A percentile compares a stretch with the other conserved stretches of the same genome.
These are phyloP conservation scores for Peronospora farinosa DNA, from an alignment of 352 stramenopile genomes.

Conservation along the genomic window DNA sequence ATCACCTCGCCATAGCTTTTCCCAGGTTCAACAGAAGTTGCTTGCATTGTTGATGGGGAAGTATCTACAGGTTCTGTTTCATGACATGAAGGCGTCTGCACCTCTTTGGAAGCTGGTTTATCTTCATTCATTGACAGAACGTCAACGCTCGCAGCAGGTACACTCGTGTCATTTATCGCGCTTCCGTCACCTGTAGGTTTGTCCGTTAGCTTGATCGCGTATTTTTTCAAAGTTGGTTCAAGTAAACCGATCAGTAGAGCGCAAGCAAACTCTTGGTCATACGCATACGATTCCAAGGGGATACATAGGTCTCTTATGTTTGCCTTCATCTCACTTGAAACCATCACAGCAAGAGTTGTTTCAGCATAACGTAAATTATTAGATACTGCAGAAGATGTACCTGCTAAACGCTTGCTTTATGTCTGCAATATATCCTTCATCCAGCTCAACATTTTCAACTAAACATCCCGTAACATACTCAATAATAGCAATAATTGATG, in stretches of 20 bases:
- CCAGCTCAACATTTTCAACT: constrained; percentile 49
- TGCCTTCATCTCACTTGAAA: constrained; percentile 72
- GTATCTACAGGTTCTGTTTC: constrained; percentile 7
- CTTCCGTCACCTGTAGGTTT: constrained; percentile 3
- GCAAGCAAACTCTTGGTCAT: constrained; percentile 72
- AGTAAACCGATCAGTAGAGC: constrained; percentile 65
- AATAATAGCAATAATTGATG: background rate
- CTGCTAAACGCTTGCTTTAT: constrained; percentile 44
- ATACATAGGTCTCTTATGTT: constrained; percentile 82
- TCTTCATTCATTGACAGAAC: constrained; percentile 15
- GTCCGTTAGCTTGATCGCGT: constrained; percentile 41
- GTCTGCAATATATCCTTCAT: constrained; percentile 64
- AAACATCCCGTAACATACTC: background rate
- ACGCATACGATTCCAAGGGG: constrained; percentile 75
- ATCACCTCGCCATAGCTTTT: constrained; percentile 70
- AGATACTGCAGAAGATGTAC: constrained; percentile 2
- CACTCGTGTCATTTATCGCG: background rate
- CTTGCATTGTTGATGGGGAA: constrained; percentile 8
- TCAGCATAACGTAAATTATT: constrained; percentile 2
- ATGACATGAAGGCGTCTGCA: constrained; percentile 12
- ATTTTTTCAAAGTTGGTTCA: constrained; percentile 66
- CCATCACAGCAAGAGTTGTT: background rate
- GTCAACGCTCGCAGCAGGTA: constrained; percentile 3
- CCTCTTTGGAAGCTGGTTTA: constrained; percentile 8
- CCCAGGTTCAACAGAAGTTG: constrained; percentile 2